Conservation (phyloP, 1,284 basidiomycete genomes). For the Ustilago crameri region DNA sequence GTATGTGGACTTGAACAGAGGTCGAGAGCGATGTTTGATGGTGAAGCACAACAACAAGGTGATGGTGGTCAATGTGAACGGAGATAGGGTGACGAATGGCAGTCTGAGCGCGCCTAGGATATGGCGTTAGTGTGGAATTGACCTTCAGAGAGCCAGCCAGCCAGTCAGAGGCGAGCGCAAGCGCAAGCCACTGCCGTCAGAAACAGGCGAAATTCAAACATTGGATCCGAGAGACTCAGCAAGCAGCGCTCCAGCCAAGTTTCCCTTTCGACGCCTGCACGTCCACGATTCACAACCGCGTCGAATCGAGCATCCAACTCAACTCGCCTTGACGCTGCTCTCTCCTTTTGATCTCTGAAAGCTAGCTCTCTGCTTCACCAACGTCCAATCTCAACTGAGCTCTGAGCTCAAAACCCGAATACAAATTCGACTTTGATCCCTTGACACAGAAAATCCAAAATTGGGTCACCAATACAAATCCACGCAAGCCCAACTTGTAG, state of each 20-base stretch:
- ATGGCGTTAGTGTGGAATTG: slow-evolving; percentile 8
- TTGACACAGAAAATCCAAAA: background rate
- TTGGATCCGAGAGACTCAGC: background rate
- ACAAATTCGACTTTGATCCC: background rate
- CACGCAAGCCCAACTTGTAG: background rate
- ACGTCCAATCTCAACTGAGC: background rate
- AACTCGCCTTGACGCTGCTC: background rate
- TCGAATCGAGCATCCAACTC: slow-evolving; percentile 6
- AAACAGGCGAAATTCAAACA: background rate
- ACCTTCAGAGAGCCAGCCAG: slow-evolving; percentile 3
- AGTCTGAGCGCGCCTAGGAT: slow-evolving; percentile 6
- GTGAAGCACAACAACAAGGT: slow-evolving; percentile 2
- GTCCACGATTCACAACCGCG: slow-evolving; percentile 9
- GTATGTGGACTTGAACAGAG: background rate
- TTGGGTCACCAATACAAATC: slow-evolving; percentile 6
- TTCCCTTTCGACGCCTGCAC: background rate
- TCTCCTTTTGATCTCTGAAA: background rate
- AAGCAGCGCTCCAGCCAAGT: background rate
- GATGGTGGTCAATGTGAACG: slow-evolving; percentile 1
- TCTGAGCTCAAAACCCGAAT: background rate
- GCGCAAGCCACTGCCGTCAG: slow-evolving; percentile 6
- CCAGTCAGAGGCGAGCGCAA: slow-evolving; percentile 4
- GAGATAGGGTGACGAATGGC: slow-evolving; percentile 3
- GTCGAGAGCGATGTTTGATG: background rate
- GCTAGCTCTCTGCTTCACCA: background rate